Conservation (phyloP, 345 rosid species). For the Balakata baccata region DNA sequence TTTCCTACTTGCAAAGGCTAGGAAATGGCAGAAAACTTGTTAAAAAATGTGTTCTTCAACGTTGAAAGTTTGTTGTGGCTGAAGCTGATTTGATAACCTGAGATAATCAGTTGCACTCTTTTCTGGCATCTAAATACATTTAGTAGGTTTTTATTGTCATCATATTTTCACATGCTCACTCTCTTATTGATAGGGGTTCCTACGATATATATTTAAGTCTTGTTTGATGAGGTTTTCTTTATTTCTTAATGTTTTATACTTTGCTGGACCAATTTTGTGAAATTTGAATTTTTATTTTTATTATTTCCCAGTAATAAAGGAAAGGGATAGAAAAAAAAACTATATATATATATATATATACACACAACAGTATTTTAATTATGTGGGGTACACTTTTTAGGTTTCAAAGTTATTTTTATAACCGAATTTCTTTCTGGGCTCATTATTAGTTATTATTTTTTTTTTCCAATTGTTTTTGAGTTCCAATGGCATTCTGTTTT, state of each 20-base stretch:
- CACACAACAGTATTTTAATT: background rate
- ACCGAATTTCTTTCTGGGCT: background rate
- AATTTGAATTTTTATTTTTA: background rate
- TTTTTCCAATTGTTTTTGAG: background rate
- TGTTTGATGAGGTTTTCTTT: background rate
- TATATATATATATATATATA: too few species aligned
- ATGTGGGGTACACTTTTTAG: background rate
- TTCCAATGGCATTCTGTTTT: conserved; percentile 7
- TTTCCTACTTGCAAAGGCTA: too few species aligned
- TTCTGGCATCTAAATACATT: background rate
- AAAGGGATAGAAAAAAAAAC: background rate
- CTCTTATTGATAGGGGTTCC: background rate
- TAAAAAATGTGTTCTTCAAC: too few species aligned
- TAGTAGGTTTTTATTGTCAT: background rate
- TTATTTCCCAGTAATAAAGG: background rate
- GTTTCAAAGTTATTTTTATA: background rate
- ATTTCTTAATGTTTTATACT: background rate
- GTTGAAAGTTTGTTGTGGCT: background rate
- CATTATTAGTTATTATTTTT: background rate
- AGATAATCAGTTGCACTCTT: background rate
- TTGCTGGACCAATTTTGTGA: background rate
- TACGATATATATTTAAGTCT: background rate
- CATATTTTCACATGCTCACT: too few species aligned
- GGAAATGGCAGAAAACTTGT: too few species aligned
- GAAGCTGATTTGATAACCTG: background rate